Evolutionary conservation across 345 rosid genomes (phyloP), one percentile per base, ranked within the genome.

Genomic region (Eucalyptus decipiens): DNA sequence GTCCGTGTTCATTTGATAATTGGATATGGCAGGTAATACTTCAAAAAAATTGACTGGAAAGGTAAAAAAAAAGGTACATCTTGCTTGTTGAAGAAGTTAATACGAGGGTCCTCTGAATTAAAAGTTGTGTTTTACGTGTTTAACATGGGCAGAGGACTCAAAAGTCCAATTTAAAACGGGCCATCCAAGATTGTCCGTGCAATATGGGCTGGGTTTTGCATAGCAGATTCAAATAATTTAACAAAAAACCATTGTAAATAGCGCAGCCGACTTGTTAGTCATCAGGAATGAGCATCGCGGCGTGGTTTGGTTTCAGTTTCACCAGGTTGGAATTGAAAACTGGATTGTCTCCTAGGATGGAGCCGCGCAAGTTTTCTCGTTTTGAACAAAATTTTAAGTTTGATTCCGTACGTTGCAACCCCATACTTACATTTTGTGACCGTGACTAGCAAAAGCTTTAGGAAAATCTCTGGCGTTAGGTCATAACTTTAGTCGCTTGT

Each of bases 401-500:
- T 69, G 80, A 69, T 9, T 69, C 0, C 18, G 43, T 9, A 69
- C 43, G 6, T 69, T 65, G 17, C 18, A 16, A 7, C 0, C 37
- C 72, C 72, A 4, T 30, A 32, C 37, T 65, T 15, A 65, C 32
- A 30, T 13, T 30, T 30, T 65, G 37, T 65, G 72, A 65, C 72
- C 72, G 18, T n/a, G 37, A 65, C 72, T 65, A 13, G 72, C 72
- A 62, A 4, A 30, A 62, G 34, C 34, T 65, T 65, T 65, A 65
- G 37, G 18, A 65, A 65, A 30, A 65, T 65, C 72, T 62, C 72
- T 1, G 18, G 17, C 37, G 32, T 60, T 60, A 26, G 69, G 69
- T 30, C 17, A 4, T 28, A 30, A 14, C 19, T 0, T 62, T n/a
- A 0, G 16, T 6, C 32, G 0, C 69, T 60, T 28, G 32, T 60